Percentiles rank a stretch among this genome's conserved stretches.
These are phyloP conservation scores for Diaporthe citriasiana DNA, from an alignment of 2,329 filamentous ascomycete genomes.

Conservation along the genomic window DNA sequence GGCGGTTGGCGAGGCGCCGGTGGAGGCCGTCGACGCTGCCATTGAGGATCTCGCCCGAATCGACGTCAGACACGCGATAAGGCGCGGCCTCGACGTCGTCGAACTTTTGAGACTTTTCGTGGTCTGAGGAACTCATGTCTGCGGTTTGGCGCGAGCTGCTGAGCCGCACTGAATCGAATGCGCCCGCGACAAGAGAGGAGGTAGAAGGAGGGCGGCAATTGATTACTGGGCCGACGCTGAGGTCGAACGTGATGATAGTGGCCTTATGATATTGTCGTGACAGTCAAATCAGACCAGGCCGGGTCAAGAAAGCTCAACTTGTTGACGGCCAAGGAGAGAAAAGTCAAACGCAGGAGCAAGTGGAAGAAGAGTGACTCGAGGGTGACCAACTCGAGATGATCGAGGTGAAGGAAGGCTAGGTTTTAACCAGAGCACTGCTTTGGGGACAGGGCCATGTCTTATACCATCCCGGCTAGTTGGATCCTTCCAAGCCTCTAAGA, in stretches of 20 bases:
- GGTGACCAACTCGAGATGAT: background rate
- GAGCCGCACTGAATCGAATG: background rate
- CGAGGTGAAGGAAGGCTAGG: background rate
- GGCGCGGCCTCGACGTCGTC: constrained; percentile 35
- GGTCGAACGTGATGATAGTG: background rate
- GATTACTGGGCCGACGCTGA: background rate
- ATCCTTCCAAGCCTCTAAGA: constrained; percentile 13
- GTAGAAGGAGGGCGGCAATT: background rate
- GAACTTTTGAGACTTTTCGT: constrained; percentile 33
- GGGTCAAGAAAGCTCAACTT: background rate
- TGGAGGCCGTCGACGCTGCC: constrained; percentile 51
- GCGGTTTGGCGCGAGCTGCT: constrained; percentile 4
- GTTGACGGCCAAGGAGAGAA: background rate
- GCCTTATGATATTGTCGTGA: background rate
- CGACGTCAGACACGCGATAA: constrained; percentile 18
- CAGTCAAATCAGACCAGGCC: background rate
- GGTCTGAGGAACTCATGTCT: constrained; percentile 30
- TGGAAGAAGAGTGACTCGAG: background rate
- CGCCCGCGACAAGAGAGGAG: background rate
- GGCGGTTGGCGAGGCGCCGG: constrained; percentile 65
- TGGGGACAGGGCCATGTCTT: constrained; percentile 12
- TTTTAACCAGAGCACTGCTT: background rate
- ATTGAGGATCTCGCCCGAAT: constrained; percentile 20
- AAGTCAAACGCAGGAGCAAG: background rate
- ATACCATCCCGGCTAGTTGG: constrained; percentile 30